These are phyloP conservation scores for Apiotrichum sp. DNA, from an alignment of 1,284 basidiomycete species.

Conservation along the genomic window DNA sequence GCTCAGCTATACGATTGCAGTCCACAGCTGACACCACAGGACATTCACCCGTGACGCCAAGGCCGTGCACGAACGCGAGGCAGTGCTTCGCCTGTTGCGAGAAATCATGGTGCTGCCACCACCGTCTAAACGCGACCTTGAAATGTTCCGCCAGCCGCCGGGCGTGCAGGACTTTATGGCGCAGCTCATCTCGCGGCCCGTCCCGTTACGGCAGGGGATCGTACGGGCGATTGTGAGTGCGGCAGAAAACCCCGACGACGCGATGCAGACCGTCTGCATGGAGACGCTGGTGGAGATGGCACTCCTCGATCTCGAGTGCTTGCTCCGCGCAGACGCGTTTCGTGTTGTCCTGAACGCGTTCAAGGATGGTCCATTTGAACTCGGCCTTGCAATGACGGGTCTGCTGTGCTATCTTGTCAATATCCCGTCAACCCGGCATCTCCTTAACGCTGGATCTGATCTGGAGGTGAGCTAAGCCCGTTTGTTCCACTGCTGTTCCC, in stretches of 20 bases:
- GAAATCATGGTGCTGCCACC: constrained; percentile 56
- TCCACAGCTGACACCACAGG: constrained; percentile 47
- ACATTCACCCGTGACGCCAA: constrained; percentile 80
- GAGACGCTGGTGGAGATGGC: constrained; percentile 87
- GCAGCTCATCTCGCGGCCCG: constrained; percentile 15
- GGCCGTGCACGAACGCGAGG: constrained; percentile 75
- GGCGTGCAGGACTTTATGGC: constrained; percentile 7
- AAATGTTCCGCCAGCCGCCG: background rate
- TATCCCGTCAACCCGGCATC: constrained; percentile 71
- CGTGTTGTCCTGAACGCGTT: constrained; percentile 79
- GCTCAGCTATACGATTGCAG: constrained; percentile 13
- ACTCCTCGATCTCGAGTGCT: constrained; percentile 76
- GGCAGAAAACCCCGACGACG: constrained; percentile 87
- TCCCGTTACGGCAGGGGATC: constrained; percentile 56
- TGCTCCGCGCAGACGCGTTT: constrained; percentile 75
- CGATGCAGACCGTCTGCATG: constrained; percentile 73
- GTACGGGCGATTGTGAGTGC: constrained; percentile 86
- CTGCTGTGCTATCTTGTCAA: constrained; percentile 81
- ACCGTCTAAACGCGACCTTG: constrained; percentile 3
- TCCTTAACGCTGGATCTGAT: constrained; percentile 76
- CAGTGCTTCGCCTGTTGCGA: constrained; percentile 89
- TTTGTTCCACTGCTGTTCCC: background rate
- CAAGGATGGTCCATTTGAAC: constrained; percentile 78
- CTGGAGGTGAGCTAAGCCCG: constrained; percentile 61
- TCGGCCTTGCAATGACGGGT: constrained; percentile 75